Base-by-base conservation (phyloP, 139 green algal species). In the Closterium sp. region DNA sequence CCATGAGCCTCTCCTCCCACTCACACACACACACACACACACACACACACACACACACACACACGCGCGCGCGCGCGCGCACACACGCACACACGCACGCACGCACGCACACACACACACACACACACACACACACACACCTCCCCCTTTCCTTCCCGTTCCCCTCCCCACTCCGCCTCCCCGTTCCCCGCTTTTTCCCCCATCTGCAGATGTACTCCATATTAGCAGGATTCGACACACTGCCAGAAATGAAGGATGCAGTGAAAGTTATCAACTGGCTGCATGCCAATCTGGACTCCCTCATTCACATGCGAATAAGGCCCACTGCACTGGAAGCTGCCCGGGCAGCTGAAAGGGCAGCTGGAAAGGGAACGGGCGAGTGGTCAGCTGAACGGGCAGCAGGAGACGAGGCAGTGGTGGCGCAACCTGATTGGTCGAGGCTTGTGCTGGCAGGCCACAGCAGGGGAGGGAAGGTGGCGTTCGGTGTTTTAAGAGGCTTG, bases 381-480 rank as follows among this genome's bases (percentile, higher is more conserved):
- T 5, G n/a, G n/a, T n/a, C n/a, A n/a, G n/a, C n/a, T n/a, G n/a
- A n/a, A n/a, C n/a, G n/a, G n/a, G 55, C 55, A 76, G 55, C 12
- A 76, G 55, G 4, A 76, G 55, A 76, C 4, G 55, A 25, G 12
- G 30, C 35, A 87, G 86, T 10, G 25, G 34, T 23, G 28, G n/a
- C 43, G 76, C 35, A 30, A 9, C 91, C 91, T 31, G 89, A 93
- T 32, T 87, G 94, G n/a, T 84, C 38, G 30, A 93, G 30, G 33
- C 23, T 93, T 21, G 91, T 43, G n/a, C 30, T 93, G 10, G 91
- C 89, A 25, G 91, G 91, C n/a, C 91, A 93, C 89, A 93, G 91
- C 91, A 25, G 91, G 23, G 91, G 91, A 33, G 91, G 91, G 33
- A 93, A 93, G 43, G 91, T 93, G 32, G n/a, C 89, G n/a, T 93